Conservation (phyloP, 2,329 filamentous ascomycete genomes). For the Colletotrichum musae region DNA sequence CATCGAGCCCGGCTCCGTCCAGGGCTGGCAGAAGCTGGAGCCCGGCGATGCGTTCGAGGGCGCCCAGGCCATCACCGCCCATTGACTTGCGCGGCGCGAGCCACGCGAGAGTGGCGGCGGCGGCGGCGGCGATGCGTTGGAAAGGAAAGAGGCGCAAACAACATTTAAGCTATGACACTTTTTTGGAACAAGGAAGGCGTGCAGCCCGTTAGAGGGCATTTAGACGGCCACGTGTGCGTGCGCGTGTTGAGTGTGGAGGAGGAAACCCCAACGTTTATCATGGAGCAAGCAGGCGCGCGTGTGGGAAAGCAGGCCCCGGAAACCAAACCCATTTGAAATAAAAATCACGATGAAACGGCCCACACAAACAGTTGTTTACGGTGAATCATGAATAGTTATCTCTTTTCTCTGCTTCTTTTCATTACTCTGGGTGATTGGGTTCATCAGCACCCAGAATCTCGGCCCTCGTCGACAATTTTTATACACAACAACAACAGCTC, state of each 20-base stretch:
- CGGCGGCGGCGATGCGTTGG: background rate
- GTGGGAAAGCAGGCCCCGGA: constrained; percentile 32
- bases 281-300: constrained; percentile 28
- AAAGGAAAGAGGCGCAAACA: background rate
- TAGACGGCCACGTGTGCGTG: constrained; percentile 20
- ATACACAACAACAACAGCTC: constrained; percentile 15
- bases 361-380: background rate
- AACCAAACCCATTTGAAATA: constrained; percentile 28
- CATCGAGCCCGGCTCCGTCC: constrained; percentile 89
- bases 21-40: constrained; percentile 87
- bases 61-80: constrained; percentile 65
- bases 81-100: constrained; percentile 2
- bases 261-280: constrained; percentile 8
- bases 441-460: constrained; percentile 25
- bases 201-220: constrained; percentile 15
- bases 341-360: constrained; percentile 33
- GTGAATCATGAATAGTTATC: constrained; percentile 5
- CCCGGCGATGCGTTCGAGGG: constrained; percentile 79
- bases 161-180: background rate
- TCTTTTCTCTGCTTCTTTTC: constrained; percentile 2
- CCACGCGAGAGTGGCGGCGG: no score
- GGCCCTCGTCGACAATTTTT: constrained; percentile 23
- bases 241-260: background rate
- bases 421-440: constrained; percentile 29
- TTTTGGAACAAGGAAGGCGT: constrained; percentile 1